phyloP scores from a whole-genome alignment of 441 rosid genomes.

The Adansonia madagascariensis region DNA sequence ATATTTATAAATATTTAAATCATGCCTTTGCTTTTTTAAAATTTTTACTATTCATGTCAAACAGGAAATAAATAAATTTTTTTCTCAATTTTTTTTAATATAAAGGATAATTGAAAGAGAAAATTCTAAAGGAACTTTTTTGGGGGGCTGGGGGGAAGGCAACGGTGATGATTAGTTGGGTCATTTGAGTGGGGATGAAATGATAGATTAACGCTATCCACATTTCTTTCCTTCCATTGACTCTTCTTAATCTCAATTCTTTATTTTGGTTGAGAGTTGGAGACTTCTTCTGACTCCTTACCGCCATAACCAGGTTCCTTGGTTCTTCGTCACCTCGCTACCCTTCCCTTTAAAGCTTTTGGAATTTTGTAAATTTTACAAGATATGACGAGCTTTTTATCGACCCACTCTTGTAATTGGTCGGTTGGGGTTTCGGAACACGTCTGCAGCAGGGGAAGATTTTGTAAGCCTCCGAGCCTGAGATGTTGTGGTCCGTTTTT shows the following conservation, averaged over 20 bases:
- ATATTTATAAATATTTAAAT: too few species aligned
- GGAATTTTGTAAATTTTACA: slow-evolving; percentile 22
- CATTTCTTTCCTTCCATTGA: slow-evolving; percentile 11
- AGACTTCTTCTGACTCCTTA: neutral
- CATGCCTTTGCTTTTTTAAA: too few species aligned
- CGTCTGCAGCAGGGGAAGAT: slow-evolving; percentile 40
- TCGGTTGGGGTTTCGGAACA: slow-evolving; percentile 45
- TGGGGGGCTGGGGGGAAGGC: neutral
- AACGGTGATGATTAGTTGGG: neutral
- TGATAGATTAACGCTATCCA: neutral
- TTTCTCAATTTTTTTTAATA: too few species aligned
- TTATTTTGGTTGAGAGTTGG: neutral
- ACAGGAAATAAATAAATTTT: too few species aligned
- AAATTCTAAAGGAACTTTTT: neutral
- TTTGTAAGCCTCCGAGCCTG: slow-evolving; percentile 39
- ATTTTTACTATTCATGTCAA: too few species aligned
- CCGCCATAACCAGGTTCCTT: neutral
- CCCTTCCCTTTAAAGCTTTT: neutral
- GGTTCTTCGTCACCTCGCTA: neutral
- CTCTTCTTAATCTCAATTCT: neutral
- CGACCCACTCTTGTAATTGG: slow-evolving; percentile 59
- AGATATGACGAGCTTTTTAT: slow-evolving; percentile 61
- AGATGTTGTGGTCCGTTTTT: slow-evolving; percentile 41
- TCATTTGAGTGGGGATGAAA: neutral
- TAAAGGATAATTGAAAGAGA: neutral